Conservation (phyloP, 306 rosid species). For the Erythrophleum fordii region DNA sequence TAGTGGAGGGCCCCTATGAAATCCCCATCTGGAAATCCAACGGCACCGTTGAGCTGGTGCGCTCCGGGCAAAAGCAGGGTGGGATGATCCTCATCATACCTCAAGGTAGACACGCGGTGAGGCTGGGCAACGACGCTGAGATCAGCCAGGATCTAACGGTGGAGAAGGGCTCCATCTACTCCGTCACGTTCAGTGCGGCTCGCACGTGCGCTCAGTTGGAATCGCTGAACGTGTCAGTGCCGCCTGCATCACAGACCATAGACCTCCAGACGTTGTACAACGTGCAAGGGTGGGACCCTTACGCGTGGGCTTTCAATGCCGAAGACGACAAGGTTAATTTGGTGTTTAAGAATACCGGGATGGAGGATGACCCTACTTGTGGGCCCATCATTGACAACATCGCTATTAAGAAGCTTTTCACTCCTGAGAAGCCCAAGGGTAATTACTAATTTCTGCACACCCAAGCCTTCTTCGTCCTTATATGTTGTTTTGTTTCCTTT, state of each 20-base stretch:
- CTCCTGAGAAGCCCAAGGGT: constrained; percentile 88
- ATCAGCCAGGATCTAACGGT: constrained; percentile 74
- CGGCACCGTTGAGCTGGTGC: constrained; percentile 85
- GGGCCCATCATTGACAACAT: constrained; percentile 93
- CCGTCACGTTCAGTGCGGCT: constrained; percentile 94
- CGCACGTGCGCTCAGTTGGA: constrained; percentile 97
- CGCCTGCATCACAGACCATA: constrained; percentile 79
- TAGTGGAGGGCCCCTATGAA: constrained; percentile 52
- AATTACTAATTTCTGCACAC: neutral
- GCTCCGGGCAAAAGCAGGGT: constrained; percentile 88
- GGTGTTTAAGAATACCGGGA: constrained; percentile 81
- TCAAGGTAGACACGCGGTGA: constrained; percentile 87
- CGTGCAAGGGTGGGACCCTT: constrained; percentile 99
- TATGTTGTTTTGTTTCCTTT: too few relatives aligned
- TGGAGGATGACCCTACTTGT: constrained; percentile 99
- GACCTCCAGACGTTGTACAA: constrained; percentile 91
- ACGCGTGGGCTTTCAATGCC: constrained; percentile 78
- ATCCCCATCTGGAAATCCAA: constrained; percentile 78
- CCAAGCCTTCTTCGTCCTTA: too few relatives aligned
- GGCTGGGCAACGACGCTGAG: constrained; percentile 94
- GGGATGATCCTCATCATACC: constrained; percentile 97
- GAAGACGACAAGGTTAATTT: constrained; percentile 53
- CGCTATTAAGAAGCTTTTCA: constrained; percentile 86
- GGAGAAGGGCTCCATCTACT: constrained; percentile 78
- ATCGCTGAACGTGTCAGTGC: constrained; percentile 80